These are phyloP conservation scores for Neonectria hederae DNA, from an alignment of 2,329 filamentous ascomycete species.

Conservation along the genomic window DNA sequence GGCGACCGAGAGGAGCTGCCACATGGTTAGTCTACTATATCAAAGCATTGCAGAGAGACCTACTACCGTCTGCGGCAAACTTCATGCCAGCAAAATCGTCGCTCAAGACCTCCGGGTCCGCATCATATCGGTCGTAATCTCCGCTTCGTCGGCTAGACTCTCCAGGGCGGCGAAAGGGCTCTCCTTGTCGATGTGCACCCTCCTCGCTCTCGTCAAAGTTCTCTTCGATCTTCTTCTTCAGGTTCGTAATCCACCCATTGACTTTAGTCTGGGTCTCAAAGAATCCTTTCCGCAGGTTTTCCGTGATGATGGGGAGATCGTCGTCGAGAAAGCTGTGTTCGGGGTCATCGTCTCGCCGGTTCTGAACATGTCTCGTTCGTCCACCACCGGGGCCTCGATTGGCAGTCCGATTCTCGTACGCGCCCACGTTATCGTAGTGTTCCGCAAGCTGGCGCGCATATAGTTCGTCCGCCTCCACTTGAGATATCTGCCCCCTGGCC, in stretches of 20 bases:
- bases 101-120: constrained; percentile 87
- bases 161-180: constrained; percentile 60
- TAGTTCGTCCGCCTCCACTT: constrained; percentile 89
- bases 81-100: constrained; percentile 86
- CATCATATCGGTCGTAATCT: constrained; percentile 92
- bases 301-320: constrained; percentile 90
- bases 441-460: constrained; percentile 94
- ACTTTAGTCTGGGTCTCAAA: constrained; percentile 92
- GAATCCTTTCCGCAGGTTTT: constrained; percentile 95
- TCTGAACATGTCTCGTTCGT: constrained; percentile 53
- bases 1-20: constrained; percentile 59
- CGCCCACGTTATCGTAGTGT: constrained; percentile 77
- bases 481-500: constrained; percentile 71
- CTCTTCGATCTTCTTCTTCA: constrained; percentile 94
- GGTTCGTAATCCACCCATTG: constrained; percentile 88
- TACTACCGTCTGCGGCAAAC: constrained; percentile 70
- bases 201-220: constrained; percentile 78
- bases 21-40: constrained; percentile 29
- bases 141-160: constrained; percentile 77
- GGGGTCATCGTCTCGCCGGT: constrained; percentile 64
- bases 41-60: constrained; percentile 40
- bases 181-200: constrained; percentile 41
- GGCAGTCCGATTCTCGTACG: constrained; percentile 66
- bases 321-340: constrained; percentile 96
- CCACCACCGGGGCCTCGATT: constrained; percentile 49